Evolutionary conservation across 192 early-diverging fungal genomes (phyloP).

Genomic region (Radiomyces spectabilis): DNA sequence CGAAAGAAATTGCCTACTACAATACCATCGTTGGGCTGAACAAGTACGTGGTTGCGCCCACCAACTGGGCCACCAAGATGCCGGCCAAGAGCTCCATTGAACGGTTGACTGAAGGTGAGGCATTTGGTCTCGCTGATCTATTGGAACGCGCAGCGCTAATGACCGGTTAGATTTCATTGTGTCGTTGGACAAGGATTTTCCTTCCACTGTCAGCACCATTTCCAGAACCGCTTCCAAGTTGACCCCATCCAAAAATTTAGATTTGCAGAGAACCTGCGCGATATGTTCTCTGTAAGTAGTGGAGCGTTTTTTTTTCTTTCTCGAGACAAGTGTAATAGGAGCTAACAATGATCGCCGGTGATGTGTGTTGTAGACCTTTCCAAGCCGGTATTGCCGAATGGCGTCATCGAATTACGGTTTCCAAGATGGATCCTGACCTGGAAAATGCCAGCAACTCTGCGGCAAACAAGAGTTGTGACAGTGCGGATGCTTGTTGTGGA

Average conservation of each 20-base stretch:
- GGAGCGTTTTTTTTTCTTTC: not conserved
- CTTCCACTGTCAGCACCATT: slow-evolving; percentile 80
- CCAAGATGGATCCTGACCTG: not conserved
- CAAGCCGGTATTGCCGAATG: slow-evolving; percentile 37
- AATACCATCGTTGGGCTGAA: slow-evolving; percentile 42
- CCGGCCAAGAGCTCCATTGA: slow-evolving; percentile 49
- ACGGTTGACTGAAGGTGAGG: slow-evolving; percentile 53
- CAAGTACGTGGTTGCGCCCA: slow-evolving; percentile 32
- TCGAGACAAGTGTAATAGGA: not conserved
- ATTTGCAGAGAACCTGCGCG: slow-evolving; percentile 42
- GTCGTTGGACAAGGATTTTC: slow-evolving; percentile 71
- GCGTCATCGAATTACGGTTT: slow-evolving; percentile 38
- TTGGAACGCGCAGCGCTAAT: not conserved
- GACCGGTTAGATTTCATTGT: slow-evolving; percentile 59
- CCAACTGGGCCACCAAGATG: slow-evolving; percentile 44
- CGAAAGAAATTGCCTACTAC: slow-evolving; percentile 73
- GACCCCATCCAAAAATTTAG: slow-evolving; percentile 41
- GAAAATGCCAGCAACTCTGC: slow-evolving; percentile 9
- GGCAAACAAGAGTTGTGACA: slow-evolving; percentile 3
- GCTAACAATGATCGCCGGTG: not conserved
- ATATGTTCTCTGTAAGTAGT: slow-evolving; percentile 60
- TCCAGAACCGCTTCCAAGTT: slow-evolving; percentile 75
- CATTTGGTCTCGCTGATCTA: not conserved
- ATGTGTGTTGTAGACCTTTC: slow-evolving; percentile 25
- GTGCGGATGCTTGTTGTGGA: not conserved